Evolutionary conservation across 768 basidiomycete genomes (phyloP).

Genomic region (Tylopilus plumbeoviolaceoides): DNA sequence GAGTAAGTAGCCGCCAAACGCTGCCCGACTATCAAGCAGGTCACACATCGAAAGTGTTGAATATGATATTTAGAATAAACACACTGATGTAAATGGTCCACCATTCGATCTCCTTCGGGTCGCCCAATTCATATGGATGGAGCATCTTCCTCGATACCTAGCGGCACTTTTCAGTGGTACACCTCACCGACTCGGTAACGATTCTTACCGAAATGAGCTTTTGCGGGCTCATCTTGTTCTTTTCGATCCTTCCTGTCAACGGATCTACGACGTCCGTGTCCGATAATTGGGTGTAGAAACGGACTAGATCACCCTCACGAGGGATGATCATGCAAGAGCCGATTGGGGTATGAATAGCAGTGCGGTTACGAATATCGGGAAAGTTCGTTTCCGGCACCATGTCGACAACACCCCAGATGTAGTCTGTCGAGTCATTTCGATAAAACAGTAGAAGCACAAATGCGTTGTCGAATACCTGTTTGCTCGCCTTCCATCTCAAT

Average conservation of each 20-base stretch:
- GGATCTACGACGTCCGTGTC: background rate
- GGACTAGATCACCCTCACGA: background rate
- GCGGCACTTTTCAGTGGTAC: background rate
- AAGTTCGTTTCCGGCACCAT: background rate
- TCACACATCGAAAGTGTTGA: background rate
- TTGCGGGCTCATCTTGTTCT: background rate
- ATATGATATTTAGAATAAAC: slow-evolving; percentile 16
- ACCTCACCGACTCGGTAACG: background rate
- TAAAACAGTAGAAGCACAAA: background rate
- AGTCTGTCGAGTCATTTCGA: background rate
- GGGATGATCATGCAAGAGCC: background rate
- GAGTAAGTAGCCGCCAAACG: slow-evolving; percentile 65
- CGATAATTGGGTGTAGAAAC: background rate
- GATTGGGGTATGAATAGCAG: background rate
- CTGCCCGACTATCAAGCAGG: slow-evolving; percentile 55
- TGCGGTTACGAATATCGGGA: background rate
- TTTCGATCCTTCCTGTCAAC: background rate
- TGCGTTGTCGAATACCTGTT: background rate
- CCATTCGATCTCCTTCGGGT: slow-evolving; percentile 54
- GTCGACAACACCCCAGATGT: slow-evolving; percentile 3
- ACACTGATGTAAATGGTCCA: slow-evolving; percentile 69
- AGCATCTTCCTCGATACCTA: background rate
- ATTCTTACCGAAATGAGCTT: background rate
- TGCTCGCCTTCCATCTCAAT: slow-evolving; percentile 40
- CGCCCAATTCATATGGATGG: slow-evolving; percentile 48